Evolutionary conservation across 2,329 filamentous ascomycete species (phyloP), one percentile per base, ranked within the genome.

Genomic region (Ambrosiella beaveri): DNA sequence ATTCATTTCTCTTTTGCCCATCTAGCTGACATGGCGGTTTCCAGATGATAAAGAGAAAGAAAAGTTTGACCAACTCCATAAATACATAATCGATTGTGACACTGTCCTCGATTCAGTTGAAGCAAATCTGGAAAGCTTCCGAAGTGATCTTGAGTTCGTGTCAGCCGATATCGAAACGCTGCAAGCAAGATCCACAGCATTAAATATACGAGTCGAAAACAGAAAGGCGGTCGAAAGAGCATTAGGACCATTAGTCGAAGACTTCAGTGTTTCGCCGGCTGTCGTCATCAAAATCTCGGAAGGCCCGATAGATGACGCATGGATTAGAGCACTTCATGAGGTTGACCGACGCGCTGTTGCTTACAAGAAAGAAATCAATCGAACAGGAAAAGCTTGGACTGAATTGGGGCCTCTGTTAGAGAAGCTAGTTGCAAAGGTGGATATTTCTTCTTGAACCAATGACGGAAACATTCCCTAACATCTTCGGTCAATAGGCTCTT

Each of bases 91-190:
- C 67, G 86, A 88, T 55, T 98, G 91, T 71, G 93, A 98, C 70
- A 86, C 95, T 67, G 88, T 97, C 55, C 78, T 97, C 51, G 86
- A 84, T 69, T 95, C 90, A 0, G 93, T 98, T 57, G 91, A 98
- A 71, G 83, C 81, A 38, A 97, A 96, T 68, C 76, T 98, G 57
- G 86, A 86, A 41, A 91, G 84, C 68, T 98, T 98, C 67, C 89
- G 94, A 67, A 86, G 89, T 61, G 94, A 98, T 69, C 79, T 98
- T 9, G 91, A 88, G 7, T 80, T 82, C 12, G 93, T 98, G 11
- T 96, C 93, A 1, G 85, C 89, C 6, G 93, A 98, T 68, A 98
- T 98, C 56, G 93, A 98, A 70, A 89, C 84, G 1, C 73, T 98
- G 45, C 93, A 98, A 71, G 83, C 85, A 56, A 82, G 93, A 52